Percentiles rank a stretch among this genome's conserved stretches.
Evolutionary conservation across 1,284 basidiomycete species (phyloP).

Genomic region (Gastroboletus turbinatus): DNA sequence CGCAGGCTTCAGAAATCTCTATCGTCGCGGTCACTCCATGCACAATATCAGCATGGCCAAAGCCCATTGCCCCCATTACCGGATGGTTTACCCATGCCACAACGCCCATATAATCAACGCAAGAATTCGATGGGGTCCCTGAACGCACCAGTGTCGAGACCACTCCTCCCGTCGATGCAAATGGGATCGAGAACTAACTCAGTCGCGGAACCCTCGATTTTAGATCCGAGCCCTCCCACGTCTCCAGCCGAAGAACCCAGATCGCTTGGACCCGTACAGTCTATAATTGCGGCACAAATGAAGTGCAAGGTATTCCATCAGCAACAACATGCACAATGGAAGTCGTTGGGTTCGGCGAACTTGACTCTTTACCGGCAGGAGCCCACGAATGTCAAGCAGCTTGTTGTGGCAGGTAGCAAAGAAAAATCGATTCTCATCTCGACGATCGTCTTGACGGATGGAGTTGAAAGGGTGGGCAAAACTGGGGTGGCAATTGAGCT

Average conservation of each 20-base stretch:
- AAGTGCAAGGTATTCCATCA: slow-evolving; percentile 98
- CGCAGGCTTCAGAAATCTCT: slow-evolving; percentile 51
- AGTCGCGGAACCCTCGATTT: slow-evolving; percentile 50
- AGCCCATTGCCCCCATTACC: slow-evolving; percentile 42
- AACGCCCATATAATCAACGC: slow-evolving; percentile 21
- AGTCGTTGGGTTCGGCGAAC: slow-evolving; percentile 85
- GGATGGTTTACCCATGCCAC: slow-evolving; percentile 40
- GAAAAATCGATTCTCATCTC: slow-evolving; percentile 83
- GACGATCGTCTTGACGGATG: slow-evolving; percentile 93
- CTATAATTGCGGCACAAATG: slow-evolving; percentile 87
- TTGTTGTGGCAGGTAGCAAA: slow-evolving; percentile 89
- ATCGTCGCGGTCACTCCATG: slow-evolving; percentile 61
- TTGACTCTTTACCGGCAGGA: slow-evolving; percentile 85
- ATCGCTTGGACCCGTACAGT: slow-evolving; percentile 66
- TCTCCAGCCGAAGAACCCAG: slow-evolving; percentile 65
- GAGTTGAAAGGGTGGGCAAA: slow-evolving; percentile 96
- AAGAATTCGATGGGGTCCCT: slow-evolving; percentile 20
- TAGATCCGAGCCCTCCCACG: slow-evolving; percentile 73
- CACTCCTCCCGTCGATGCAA: slow-evolving; percentile 63
- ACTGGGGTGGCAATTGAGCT: slow-evolving; percentile 97
- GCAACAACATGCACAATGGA: slow-evolving; percentile 96
- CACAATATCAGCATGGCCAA: slow-evolving; percentile 48
- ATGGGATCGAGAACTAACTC: slow-evolving; percentile 52
- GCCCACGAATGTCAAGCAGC: slow-evolving; percentile 89
- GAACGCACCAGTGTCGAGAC: slow-evolving; percentile 52